Evolutionary conservation across 495 filamentous ascomycete species (phyloP).

Genomic region (Penicillium malachiteum): DNA sequence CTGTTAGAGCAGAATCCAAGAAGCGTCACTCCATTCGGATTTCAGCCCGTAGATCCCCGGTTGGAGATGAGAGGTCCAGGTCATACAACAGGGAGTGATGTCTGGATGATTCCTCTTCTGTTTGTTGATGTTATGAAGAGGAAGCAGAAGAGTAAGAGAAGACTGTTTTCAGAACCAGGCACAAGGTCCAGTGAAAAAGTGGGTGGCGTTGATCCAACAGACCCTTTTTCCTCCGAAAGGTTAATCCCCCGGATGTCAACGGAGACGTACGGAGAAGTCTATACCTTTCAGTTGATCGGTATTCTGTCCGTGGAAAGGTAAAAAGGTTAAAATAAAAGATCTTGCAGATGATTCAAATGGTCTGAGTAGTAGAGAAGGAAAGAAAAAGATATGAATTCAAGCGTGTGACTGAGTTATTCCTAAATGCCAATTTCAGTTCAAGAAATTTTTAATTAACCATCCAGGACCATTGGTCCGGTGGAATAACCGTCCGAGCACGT

Average conservation of each 20-base stretch:
- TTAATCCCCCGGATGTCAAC: constrained; percentile 2
- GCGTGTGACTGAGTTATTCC: too few relatives aligned
- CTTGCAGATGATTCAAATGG: too few relatives aligned
- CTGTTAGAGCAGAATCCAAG: neutral
- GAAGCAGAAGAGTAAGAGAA: too few relatives aligned
- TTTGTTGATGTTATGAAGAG: too few relatives aligned
- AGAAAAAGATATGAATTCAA: neutral
- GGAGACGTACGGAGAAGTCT: neutral
- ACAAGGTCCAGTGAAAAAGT: constrained; percentile 4
- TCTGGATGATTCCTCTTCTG: too few relatives aligned
- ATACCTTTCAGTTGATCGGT: neutral
- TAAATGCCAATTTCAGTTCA: too few relatives aligned
- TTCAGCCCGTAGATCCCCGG: neutral
- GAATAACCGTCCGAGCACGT: constrained; percentile 7
- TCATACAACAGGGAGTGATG: neutral
- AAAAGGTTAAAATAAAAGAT: neutral
- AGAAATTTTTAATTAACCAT: too few relatives aligned
- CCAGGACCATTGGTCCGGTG: neutral
- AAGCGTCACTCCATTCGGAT: neutral
- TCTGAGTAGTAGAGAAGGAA: neutral
- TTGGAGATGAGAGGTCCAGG: neutral
- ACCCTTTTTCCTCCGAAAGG: neutral
- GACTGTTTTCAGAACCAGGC: neutral
- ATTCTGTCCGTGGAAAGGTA: neutral
- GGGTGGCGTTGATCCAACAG: neutral